Evolutionary conservation across 169 alveolate species (phyloP), one percentile per base, ranked within the genome.

Genomic region (Eimeria praecox): DNA sequence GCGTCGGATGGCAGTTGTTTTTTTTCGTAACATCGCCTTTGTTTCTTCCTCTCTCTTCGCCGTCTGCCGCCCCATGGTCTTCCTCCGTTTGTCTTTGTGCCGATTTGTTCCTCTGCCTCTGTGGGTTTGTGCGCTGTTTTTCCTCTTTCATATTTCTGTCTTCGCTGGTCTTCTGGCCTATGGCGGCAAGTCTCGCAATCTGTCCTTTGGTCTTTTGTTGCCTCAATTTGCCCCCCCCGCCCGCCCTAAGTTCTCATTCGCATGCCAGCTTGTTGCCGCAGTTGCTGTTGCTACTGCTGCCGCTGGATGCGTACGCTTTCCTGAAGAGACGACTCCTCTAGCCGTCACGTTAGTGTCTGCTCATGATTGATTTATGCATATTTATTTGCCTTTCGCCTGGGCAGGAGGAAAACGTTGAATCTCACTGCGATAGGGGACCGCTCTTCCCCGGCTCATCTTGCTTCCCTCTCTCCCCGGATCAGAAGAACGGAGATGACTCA

Each of bases 371-470:
- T 59, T 9, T 59, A 59, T 49, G 56, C 56, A 49, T 77, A 6
- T 40, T 59, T 52, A 52, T 59, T 59, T 20, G n/a, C 27, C 69
- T 1, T 5, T 1, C 3, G n/a, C 30, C 24, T 3, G 38, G 97
- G 99, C 96, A 99, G 96, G 98, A 98, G 95, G 99, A 98, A 95
- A 99, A 99, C 96, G 98, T 98, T 18, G 98, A 99, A 27, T 98
- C 99, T 83, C 98, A 98, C 77, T 97, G 99, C 75, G 99, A 99
- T 75, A 96, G 99, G 94, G 97, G 99, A 33, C 99, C 99, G 20
- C 97, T 99, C 52, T 99, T 99, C 96, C 99, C 99, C 18, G 99
- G 99, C 30, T 97, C 98, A 49, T 98, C 97, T 62, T 95, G 97
- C 85, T 95, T 87, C 82, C 97, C 97, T 14, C 94, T 95, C 6